These are phyloP conservation scores for Exophiala spinifera DNA, from an alignment of 2,329 filamentous ascomycete genomes.

Conservation along the genomic window DNA sequence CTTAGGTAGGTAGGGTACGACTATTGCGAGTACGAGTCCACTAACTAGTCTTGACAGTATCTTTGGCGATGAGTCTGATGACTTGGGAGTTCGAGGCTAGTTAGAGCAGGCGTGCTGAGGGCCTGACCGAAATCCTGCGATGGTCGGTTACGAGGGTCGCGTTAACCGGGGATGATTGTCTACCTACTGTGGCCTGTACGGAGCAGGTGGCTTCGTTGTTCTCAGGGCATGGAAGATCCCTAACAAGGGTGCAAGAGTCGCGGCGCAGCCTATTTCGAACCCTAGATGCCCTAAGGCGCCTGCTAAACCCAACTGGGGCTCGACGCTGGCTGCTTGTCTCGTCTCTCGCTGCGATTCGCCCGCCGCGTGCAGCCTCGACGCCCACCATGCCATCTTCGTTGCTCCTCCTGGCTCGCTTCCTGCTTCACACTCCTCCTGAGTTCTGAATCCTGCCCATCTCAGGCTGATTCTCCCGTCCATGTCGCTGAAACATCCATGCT, in stretches of 20 bases:
- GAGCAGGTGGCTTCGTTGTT: no score
- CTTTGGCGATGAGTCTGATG: background rate
- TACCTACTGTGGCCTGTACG: background rate
- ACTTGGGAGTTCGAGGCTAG: no score
- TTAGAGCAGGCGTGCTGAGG: no score
- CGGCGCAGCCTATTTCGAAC: background rate
- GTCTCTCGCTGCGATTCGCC: conserved; percentile 2
- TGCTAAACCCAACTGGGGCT: conserved; percentile 2
- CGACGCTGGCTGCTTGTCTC: background rate
- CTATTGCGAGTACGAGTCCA: no score
- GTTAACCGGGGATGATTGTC: background rate
- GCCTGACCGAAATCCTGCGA: background rate
- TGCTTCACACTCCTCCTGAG: background rate
- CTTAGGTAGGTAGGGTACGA: no score
- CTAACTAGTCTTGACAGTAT: background rate
- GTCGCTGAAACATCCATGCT: background rate
- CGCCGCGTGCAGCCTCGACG: conserved; percentile 1
- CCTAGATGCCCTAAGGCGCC: background rate
- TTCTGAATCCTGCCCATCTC: background rate
- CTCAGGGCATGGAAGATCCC: no score
- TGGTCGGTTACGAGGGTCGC: background rate
- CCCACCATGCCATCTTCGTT: conserved; percentile 18
- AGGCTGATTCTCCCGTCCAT: background rate
- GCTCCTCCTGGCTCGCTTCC: conserved; percentile 8
- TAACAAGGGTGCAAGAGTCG: background rate